Conservation (phyloP, 495 filamentous ascomycete genomes). For the Neurospora sp. region DNA sequence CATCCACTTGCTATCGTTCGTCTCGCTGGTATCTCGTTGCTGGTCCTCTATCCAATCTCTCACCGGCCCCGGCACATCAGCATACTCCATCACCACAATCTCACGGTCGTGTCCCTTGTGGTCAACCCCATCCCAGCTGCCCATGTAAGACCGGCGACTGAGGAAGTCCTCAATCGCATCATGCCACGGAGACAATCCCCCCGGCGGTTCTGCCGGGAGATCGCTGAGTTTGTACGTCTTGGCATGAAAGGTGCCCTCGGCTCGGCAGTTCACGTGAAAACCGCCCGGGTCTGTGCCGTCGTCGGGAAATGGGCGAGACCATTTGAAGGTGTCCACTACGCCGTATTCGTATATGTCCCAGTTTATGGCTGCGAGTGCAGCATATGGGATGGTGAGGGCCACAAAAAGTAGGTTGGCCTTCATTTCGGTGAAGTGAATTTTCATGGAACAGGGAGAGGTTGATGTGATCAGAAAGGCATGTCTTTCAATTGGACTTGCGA, state of each 20-base stretch:
- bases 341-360: constrained; percentile 24
- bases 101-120: constrained; percentile 22
- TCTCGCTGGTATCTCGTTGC: constrained; percentile 6
- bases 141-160: constrained; percentile 10
- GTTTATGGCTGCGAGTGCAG: constrained; percentile 11
- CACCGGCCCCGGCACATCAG: constrained; percentile 18
- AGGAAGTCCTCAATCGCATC: constrained; percentile 18
- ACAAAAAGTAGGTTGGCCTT: not conserved
- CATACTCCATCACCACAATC: constrained; percentile 25
- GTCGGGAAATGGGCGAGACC: constrained; percentile 23
- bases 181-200: constrained; percentile 18
- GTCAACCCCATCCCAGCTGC: constrained; percentile 27
- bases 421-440: not conserved
- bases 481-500: not conserved
- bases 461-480: not conserved
- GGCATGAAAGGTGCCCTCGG: constrained; percentile 15
- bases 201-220: constrained; percentile 10
- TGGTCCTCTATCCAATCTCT: constrained; percentile 24
- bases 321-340: constrained; percentile 21
- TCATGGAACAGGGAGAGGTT: not conserved
- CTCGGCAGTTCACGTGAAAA: constrained; percentile 21
- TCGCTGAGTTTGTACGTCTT: constrained; percentile 22
- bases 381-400: not conserved
- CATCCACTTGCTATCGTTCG: constrained; percentile 14
- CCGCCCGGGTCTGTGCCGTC: constrained; percentile 19